These are phyloP conservation scores for Lactifluus rugatus DNA, from an alignment of 768 basidiomycete genomes.

Conservation along the genomic window DNA sequence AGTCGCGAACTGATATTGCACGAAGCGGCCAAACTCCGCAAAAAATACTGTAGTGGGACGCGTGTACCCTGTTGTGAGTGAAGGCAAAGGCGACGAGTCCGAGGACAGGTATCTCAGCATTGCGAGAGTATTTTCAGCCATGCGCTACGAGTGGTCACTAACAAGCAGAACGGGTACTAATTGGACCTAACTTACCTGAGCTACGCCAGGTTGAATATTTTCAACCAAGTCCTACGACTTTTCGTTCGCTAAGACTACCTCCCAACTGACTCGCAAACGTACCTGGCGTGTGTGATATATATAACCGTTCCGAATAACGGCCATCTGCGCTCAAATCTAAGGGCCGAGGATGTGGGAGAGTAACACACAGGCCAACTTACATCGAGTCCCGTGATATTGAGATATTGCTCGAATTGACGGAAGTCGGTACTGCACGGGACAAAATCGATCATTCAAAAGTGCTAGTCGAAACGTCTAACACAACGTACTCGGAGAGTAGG, in stretches of 20 bases:
- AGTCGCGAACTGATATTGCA: constrained; percentile 64
- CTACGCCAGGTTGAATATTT: constrained; percentile 76
- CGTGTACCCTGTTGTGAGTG: constrained; percentile 40
- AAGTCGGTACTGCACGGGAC: constrained; percentile 70
- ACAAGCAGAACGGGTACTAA: neutral
- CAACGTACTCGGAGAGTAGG: constrained; percentile 73
- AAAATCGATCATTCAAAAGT: constrained; percentile 4
- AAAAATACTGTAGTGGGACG: constrained; percentile 70
- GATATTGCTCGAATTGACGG: constrained; percentile 83
- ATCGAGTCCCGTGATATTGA: constrained; percentile 86
- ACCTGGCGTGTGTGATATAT: constrained; percentile 90
- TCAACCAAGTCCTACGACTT: constrained; percentile 56
- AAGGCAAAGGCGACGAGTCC: constrained; percentile 56
- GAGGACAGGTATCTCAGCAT: constrained; percentile 69
- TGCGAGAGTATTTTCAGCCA: constrained; percentile 81
- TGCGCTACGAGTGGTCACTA: constrained; percentile 44
- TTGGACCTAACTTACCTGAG: constrained; percentile 35
- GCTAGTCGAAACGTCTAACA: neutral
- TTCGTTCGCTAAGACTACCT: too few species aligned
- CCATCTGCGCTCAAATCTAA: constrained; percentile 48
- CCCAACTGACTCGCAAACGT: constrained; percentile 2
- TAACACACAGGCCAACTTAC: constrained; percentile 34
- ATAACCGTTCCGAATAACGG: constrained; percentile 85
- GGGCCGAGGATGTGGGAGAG: neutral
- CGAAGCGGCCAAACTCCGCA: constrained; percentile 54